Percentiles rank a stretch among this genome's conserved stretches.
phyloP scores from a whole-genome alignment of 2,329 filamentous ascomycete genomes.

The Phaeoacremonium minimum region DNA sequence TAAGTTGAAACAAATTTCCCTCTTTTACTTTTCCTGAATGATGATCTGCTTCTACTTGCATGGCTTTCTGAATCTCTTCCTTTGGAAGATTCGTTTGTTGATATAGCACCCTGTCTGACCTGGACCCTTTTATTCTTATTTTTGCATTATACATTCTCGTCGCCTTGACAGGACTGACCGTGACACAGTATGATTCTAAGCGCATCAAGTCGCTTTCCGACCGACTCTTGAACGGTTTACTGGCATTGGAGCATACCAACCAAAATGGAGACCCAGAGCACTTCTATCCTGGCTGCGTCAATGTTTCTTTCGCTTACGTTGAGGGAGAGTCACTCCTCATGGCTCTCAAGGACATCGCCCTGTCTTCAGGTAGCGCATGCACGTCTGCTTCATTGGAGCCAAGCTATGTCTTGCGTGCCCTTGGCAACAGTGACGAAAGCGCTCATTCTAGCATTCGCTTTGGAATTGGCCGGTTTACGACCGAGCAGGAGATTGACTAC shows the following conservation, averaged over 20 bases:
- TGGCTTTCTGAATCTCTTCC: conserved; percentile 80
- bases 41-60: conserved; percentile 86
- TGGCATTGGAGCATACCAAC: conserved; percentile 85
- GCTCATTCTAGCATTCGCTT: conserved; percentile 98
- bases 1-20: conserved; percentile 48
- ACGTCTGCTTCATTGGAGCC: conserved; percentile 96
- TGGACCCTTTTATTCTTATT: conserved; percentile 17
- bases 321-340: conserved; percentile 97
- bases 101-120: conserved; percentile 66
- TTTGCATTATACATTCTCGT: too few species aligned
- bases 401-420: conserved; percentile 88
- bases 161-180: conserved; percentile 4
- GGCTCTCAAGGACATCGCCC: conserved; percentile 95
- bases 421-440: conserved; percentile 95
- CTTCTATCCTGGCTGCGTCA: conserved; percentile 96
- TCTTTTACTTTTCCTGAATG: conserved; percentile 38
- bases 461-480: conserved; percentile 95
- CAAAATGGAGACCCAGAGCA: conserved; percentile 80
- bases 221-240: conserved; percentile 74
- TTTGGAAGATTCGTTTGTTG: conserved; percentile 55
- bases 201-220: conserved; percentile 81
- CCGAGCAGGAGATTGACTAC: conserved; percentile 92
- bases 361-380: conserved; percentile 95
- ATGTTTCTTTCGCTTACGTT: conserved; percentile 97
- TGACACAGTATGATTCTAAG: conserved; percentile 83